phyloP scores from a whole-genome alignment of 176 grass and related monocot genomes.

The Carex scoparia region DNA sequence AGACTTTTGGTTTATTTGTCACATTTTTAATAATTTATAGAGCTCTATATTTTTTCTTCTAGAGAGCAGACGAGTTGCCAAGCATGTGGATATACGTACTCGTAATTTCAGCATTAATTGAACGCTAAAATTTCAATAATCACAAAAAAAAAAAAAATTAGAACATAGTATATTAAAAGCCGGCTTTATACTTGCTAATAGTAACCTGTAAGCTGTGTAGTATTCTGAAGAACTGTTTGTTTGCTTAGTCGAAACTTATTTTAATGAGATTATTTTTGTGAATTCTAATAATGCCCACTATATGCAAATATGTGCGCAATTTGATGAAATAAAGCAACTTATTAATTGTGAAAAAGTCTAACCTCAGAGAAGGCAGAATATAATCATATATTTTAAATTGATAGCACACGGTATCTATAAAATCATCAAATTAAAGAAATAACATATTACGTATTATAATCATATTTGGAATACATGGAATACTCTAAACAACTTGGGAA shows the following conservation, averaged over 20 bases:
- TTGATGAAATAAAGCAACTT: background rate
- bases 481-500: background rate
- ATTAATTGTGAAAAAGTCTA: background rate
- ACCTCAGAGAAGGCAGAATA: background rate
- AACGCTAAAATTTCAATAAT: background rate
- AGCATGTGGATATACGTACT: background rate
- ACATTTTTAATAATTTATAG: background rate
- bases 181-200: background rate
- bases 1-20: background rate
- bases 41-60: background rate
- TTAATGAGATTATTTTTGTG: background rate
- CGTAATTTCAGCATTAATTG: background rate
- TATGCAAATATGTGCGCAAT: background rate
- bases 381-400: background rate
- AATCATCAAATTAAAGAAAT: background rate
- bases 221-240: too few species aligned
- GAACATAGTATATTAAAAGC: background rate
- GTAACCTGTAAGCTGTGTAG: background rate
- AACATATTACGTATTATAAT: background rate
- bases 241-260: background rate
- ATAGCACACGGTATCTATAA: background rate
- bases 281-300: background rate
- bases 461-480: background rate
- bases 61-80: background rate
- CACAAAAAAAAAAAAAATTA: background rate